Evolutionary conservation across 2,329 filamentous ascomycete genomes (phyloP), one percentile per base, ranked within the genome.

Genomic region (Claviceps maximensis): DNA sequence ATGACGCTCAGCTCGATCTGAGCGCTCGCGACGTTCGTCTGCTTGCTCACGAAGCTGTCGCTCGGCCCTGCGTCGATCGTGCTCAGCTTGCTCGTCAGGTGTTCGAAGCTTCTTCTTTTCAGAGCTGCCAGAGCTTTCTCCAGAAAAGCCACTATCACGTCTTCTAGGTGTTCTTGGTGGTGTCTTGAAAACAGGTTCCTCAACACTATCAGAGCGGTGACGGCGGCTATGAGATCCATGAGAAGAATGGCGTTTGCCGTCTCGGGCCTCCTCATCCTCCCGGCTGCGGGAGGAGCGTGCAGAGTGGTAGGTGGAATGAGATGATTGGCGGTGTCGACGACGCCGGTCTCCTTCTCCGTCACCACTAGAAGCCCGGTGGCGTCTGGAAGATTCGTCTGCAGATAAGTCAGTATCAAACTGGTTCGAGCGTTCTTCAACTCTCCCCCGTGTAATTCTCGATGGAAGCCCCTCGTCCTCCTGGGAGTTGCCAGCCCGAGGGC

Each of bases 351-450:
- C 61, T 47, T 71, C 69, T 61, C 61, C 66, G 56, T 72, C 68
- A 57, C 66, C 57, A 58, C 61, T 65, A 47, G 66, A 62, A 54
- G 65, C 65, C 56, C 61, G 61, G 52, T 60, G 61, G 56, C 69
- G 67, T 63, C 65, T 70, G 61, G 62, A 65, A 62, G 66, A 74
- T 59, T 75, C 74, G 67, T 77, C 76, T 79, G 70, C 69, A 67
- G 70, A 74, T 63, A 74, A 70, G 76, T 80, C 73, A 80, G 77
- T 70, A 74, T 74, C 70, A 66, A 70, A 69, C 65, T 67, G 65
- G 62, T 66, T 40, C 46, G 45, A 45, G 44, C 41, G 17, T 10
- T 50, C 46, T 41, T 52, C 49, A n/a, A 33, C n/a, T 36, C 25
- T 31, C 25, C 31, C 49, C 49, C 31, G 27, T 54, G 49, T 25